A percentile compares a stretch with the other conserved stretches of the same genome.
These are phyloP conservation scores for Helotiales sp. DNA, from an alignment of 2,329 filamentous ascomycete genomes.

Conservation along the genomic window DNA sequence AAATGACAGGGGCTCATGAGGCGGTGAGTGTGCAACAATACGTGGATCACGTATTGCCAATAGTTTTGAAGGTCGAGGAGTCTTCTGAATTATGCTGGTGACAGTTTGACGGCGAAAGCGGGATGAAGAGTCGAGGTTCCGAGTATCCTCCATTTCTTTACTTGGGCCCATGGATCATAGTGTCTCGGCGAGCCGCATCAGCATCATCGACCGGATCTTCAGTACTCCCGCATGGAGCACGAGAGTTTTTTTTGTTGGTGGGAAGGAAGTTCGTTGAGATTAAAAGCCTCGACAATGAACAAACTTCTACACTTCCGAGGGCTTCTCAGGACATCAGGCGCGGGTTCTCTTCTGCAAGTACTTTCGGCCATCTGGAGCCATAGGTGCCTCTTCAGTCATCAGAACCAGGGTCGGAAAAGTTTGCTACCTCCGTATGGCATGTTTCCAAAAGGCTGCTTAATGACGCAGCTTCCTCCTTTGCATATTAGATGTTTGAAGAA, in stretches of 20 bases:
- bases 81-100: conserved; percentile 23
- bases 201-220: conserved; percentile 21
- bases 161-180: conserved; percentile 10
- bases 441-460: not conserved
- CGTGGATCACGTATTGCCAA: conserved; percentile 37
- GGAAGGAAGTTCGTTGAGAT: no score
- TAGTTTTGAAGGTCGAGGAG: conserved; percentile 23
- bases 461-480: conserved; percentile 5
- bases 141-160: conserved; percentile 15
- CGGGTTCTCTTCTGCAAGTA: no score
- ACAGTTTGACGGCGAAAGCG: not conserved
- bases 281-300: no score
- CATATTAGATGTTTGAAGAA: conserved; percentile 13
- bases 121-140: conserved; percentile 17
- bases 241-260: no score
- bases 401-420: not conserved
- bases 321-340: no score
- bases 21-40: conserved; percentile 33
- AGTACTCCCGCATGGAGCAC: conserved; percentile 22
- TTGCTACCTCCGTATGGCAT: not conserved
- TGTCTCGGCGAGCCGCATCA: conserved; percentile 29
- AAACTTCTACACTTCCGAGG: no score
- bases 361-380: no score
- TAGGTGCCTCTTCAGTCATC: no score
- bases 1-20: conserved; percentile 17